Conservation (phyloP, 2,329 filamentous ascomycete species). For the Pestalotiopsis sp. region DNA sequence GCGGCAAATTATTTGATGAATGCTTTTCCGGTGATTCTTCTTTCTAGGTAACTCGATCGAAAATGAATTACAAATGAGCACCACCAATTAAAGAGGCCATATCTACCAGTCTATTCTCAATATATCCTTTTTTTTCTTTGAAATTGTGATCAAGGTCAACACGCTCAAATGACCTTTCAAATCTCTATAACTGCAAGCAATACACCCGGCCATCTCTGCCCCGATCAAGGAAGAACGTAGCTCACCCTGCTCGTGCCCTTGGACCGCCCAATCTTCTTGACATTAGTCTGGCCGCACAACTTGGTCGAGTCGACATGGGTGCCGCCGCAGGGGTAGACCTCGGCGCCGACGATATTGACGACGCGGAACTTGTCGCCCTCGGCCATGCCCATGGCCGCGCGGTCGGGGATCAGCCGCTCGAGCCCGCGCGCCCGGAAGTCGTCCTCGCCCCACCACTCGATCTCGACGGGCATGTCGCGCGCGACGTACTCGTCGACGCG, state of each 20-base stretch:
- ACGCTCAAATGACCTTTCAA: not conserved
- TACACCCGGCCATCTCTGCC: not conserved
- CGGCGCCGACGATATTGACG: conserved; percentile 69
- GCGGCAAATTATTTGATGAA: too few species aligned
- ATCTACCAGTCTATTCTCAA: too few species aligned
- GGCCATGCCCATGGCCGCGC: conserved; percentile 35
- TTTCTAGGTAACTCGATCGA: too few species aligned
- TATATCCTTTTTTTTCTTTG: too few species aligned
- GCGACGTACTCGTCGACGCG: conserved; percentile 61
- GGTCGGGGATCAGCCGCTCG: conserved; percentile 57
- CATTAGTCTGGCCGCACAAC: conserved; percentile 60
- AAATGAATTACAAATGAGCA: too few species aligned
- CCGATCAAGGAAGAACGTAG: conserved; percentile 32
- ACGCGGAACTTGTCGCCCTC: conserved; percentile 63
- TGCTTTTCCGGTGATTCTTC: too few species aligned
- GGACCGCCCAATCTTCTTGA: conserved; percentile 67
- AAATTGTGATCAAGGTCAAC: not conserved
- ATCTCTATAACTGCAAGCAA: not conserved
- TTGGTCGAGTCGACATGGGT: conserved; percentile 69
- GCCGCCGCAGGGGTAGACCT: conserved; percentile 74
- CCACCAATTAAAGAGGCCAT: too few species aligned
- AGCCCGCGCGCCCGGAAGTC: conserved; percentile 59
- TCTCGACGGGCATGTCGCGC: conserved; percentile 58
- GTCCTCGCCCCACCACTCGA: conserved; percentile 69
- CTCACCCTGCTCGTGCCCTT: conserved; percentile 67